A percentile compares a stretch with the other conserved stretches of the same genome.
phyloP scores from a whole-genome alignment of 106 monocot genomes.

The Allium cepa region DNA sequence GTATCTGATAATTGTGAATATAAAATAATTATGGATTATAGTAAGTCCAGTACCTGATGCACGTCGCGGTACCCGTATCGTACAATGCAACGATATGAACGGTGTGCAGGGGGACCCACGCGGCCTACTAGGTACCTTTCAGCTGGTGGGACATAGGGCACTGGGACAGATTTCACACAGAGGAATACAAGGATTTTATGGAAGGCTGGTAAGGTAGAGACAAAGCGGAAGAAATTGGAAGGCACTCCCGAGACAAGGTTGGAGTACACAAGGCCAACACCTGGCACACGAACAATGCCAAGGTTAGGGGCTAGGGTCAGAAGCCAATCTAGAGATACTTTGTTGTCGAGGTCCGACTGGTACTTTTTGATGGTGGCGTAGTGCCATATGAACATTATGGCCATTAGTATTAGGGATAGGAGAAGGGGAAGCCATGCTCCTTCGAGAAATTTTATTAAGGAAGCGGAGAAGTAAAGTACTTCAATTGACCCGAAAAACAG shows the following conservation, averaged over 20 bases:
- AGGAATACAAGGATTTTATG: constrained; percentile 51
- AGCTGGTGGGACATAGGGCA: constrained; percentile 42
- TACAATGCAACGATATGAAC: constrained; percentile 69
- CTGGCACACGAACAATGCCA: constrained; percentile 60
- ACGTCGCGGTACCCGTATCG: constrained; percentile 65
- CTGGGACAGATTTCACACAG: constrained; percentile 50
- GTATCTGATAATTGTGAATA: not conserved
- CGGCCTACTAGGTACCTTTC: constrained; percentile 56
- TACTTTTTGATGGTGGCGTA: constrained; percentile 50
- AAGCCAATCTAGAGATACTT: constrained; percentile 67
- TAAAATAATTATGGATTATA: not conserved
- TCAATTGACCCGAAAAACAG: constrained; percentile 59
- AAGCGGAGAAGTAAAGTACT: constrained; percentile 54
- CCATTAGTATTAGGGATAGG: constrained; percentile 48
- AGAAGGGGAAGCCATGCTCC: constrained; percentile 71
- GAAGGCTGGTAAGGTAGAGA: constrained; percentile 64
- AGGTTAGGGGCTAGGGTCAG: constrained; percentile 46
- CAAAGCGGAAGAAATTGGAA: constrained; percentile 59
- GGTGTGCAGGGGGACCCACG: constrained; percentile 39
- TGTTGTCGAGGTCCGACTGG: constrained; percentile 57
- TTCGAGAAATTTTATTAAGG: constrained; percentile 53
- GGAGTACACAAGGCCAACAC: constrained; percentile 62
- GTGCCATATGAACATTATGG: constrained; percentile 61
- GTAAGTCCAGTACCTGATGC: not conserved
- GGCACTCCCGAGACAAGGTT: constrained; percentile 55